phyloP scores from a whole-genome alignment of 768 basidiomycete species.

The Saitozyma sp. region DNA sequence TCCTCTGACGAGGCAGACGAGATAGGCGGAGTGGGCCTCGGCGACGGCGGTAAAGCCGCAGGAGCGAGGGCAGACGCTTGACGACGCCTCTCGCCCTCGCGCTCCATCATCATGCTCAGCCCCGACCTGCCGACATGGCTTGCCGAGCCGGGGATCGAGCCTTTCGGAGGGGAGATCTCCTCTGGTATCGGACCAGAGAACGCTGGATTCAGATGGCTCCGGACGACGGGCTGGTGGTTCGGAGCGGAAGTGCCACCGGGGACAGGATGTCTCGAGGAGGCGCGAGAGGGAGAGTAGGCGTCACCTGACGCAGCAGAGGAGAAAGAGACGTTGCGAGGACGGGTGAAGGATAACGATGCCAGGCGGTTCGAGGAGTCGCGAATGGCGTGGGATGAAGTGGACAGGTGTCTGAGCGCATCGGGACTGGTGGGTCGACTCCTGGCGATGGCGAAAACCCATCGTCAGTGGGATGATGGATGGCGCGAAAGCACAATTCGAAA shows the following conservation, averaged over 20 bases:
- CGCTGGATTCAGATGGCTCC: constrained; percentile 35
- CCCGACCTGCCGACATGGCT: constrained; percentile 25
- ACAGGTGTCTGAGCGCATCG: neutral
- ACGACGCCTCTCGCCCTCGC: constrained; percentile 22
- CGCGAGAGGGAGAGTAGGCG: constrained; percentile 5
- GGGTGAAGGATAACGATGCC: constrained; percentile 38
- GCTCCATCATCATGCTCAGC: constrained; percentile 45
- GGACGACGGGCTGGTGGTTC: constrained; percentile 21
- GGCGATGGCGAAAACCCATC: no score
- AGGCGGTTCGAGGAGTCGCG: constrained; percentile 45
- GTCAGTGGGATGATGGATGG: no score
- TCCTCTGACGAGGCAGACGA: constrained; percentile 7
- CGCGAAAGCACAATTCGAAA: no score
- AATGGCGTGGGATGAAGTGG: constrained; percentile 35
- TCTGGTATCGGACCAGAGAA: constrained; percentile 6
- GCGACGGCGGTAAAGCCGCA: no score
- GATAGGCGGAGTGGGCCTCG: neutral
- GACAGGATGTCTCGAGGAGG: neutral
- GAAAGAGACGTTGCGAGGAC: constrained; percentile 19
- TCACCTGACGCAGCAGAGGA: constrained; percentile 7
- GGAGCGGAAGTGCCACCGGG: neutral
- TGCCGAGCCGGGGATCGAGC: neutral
- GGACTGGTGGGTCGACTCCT: constrained; percentile 5
- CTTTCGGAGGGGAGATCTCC: constrained; percentile 7
- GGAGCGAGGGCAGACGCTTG: neutral